Conservation (phyloP, 768 basidiomycete species). For the Amanita pseudoporphyria region DNA sequence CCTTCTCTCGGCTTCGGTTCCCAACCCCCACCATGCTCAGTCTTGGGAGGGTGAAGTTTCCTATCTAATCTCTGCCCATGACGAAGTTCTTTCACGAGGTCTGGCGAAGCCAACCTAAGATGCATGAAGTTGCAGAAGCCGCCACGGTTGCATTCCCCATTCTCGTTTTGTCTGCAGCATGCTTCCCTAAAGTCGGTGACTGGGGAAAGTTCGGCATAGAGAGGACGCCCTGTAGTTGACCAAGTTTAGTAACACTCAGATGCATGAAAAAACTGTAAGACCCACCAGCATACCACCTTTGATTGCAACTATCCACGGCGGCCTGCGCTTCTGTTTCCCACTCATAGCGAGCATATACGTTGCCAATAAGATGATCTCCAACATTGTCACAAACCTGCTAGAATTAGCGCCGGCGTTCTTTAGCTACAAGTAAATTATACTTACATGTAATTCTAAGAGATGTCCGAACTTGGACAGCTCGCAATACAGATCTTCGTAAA, state of each 20-base stretch:
- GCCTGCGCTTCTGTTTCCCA: slow-evolving; percentile 97
- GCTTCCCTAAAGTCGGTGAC: slow-evolving; percentile 99
- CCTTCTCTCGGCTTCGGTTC: slow-evolving; percentile 65
- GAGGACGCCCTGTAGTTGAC: slow-evolving; percentile 63
- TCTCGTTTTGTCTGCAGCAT: slow-evolving; percentile 97
- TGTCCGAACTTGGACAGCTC: slow-evolving; percentile 94
- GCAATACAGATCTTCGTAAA: slow-evolving; percentile 94
- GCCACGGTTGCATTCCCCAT: slow-evolving; percentile 96
- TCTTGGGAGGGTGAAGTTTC: slow-evolving; percentile 58
- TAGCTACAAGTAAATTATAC: slow-evolving; percentile 18
- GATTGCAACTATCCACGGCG: slow-evolving; percentile 88
- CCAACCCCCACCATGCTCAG: slow-evolving; percentile 67
- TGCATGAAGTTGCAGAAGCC: slow-evolving; percentile 99
- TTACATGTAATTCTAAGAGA: slow-evolving; percentile 87
- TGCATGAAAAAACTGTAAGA: slow-evolving; percentile 9
- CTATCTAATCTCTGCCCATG: slow-evolving; percentile 81
- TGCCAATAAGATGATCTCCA: slow-evolving; percentile 96
- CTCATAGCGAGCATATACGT: slow-evolving; percentile 96
- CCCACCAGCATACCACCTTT: slow-evolving; percentile 96
- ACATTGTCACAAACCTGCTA: slow-evolving; percentile 93
- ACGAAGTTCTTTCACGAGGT: slow-evolving; percentile 68
- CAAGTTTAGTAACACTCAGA: slow-evolving; percentile 7
- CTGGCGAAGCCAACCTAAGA: slow-evolving; percentile 77
- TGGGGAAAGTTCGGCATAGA: slow-evolving; percentile 96
- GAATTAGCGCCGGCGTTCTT: slow-evolving; percentile 6